Evolutionary conservation across 1,284 basidiomycete species (phyloP).

Genomic region (Phenoliferia sp.): DNA sequence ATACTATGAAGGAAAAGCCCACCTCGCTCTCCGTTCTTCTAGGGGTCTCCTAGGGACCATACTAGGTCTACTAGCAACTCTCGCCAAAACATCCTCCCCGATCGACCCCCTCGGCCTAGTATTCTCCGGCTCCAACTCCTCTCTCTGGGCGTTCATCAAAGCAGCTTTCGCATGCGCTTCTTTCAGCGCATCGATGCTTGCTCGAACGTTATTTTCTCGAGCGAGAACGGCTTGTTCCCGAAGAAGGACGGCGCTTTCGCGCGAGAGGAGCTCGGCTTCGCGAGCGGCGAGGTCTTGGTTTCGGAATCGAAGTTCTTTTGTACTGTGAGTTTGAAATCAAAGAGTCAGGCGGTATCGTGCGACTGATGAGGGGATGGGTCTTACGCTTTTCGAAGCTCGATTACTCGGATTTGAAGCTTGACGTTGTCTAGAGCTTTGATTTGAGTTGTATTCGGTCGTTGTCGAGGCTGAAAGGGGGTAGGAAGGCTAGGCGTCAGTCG

Average conservation of each 20-base stretch:
- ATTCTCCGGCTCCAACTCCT: constrained; percentile 18
- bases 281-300: constrained; percentile 19
- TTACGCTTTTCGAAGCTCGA: constrained; percentile 73
- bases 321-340: constrained; percentile 7
- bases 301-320: constrained; percentile 26
- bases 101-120: constrained; percentile 2
- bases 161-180: constrained; percentile 16
- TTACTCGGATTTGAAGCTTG: constrained; percentile 45
- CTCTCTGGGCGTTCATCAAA: background rate
- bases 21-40: constrained; percentile 33
- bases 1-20: background rate
- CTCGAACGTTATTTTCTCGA: constrained; percentile 17
- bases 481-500: background rate
- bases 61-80: constrained; percentile 37
- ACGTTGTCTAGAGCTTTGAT: constrained; percentile 37
- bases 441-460: constrained; percentile 36
- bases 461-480: constrained; percentile 30
- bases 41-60: constrained; percentile 35
- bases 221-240: constrained; percentile 22
- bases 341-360: background rate
- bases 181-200: constrained; percentile 14
- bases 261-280: constrained; percentile 26
- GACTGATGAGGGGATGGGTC: constrained; percentile 36
- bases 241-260: constrained; percentile 23
- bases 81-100: constrained; percentile 20